These are phyloP conservation scores for Lentinula sp. DNA, from an alignment of 768 basidiomycete genomes.

Conservation along the genomic window DNA sequence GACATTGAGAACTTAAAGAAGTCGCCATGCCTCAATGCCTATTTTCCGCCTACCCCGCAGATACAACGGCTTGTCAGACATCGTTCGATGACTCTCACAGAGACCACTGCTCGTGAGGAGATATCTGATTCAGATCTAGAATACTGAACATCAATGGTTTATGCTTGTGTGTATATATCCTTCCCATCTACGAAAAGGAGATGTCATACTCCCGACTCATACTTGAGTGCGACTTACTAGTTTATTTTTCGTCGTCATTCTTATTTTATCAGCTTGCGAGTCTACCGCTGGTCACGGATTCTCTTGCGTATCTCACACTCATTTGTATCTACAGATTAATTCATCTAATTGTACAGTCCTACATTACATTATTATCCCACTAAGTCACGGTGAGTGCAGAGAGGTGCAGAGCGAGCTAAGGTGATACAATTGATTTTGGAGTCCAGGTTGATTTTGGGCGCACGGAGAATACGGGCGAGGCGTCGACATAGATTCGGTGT, in stretches of 20 bases:
- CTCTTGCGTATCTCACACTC: neutral
- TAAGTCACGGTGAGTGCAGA: neutral
- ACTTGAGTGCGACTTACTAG: neutral
- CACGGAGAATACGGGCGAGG: too few relatives aligned
- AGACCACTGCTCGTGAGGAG: neutral
- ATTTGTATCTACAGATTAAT: too few relatives aligned
- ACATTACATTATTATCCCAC: neutral
- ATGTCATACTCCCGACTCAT: neutral
- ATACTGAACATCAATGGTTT: neutral
- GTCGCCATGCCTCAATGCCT: slow-evolving; percentile 25
- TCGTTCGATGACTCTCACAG: slow-evolving; percentile 7
- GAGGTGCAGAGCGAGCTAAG: too few relatives aligned
- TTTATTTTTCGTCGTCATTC: neutral
- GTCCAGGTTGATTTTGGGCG: too few relatives aligned
- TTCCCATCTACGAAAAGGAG: neutral
- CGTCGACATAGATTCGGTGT: too few relatives aligned
- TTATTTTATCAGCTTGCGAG: neutral
- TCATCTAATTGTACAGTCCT: too few relatives aligned
- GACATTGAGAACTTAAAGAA: slow-evolving; percentile 30
- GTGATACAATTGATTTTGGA: too few relatives aligned
- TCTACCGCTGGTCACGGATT: neutral
- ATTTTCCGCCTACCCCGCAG: slow-evolving; percentile 5
- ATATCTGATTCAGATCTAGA: neutral
- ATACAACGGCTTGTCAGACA: neutral
- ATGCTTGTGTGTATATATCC: too few relatives aligned